These are phyloP conservation scores for Nannochloropsis salina DNA, from an alignment of 108 stramenopile genomes.

Conservation along the genomic window DNA sequence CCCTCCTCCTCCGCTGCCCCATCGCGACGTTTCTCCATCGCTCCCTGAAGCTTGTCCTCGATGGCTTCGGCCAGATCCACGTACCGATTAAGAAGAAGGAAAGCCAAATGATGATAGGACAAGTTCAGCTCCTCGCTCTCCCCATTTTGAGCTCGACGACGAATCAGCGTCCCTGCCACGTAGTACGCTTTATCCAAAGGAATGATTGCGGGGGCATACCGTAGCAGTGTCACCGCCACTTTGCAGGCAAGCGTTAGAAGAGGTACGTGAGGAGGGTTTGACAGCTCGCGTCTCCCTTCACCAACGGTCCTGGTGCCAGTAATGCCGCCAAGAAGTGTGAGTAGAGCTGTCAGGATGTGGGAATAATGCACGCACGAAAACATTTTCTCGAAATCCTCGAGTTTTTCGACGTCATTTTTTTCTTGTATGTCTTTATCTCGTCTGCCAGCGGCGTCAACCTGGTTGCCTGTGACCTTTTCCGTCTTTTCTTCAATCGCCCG, in stretches of 20 bases:
- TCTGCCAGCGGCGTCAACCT: not conserved
- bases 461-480: not conserved
- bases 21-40: not conserved
- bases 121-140: not conserved
- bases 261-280: not conserved
- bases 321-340: not conserved
- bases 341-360: not conserved
- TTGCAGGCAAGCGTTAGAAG: constrained; percentile 54
- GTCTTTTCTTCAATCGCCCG: not conserved
- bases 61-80: constrained; percentile 65
- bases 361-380: not conserved
- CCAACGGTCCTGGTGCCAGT: not conserved
- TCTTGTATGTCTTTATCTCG: not conserved
- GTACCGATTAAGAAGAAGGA: constrained; percentile 65
- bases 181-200: constrained; percentile 62
- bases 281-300: not conserved
- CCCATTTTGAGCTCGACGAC: constrained; percentile 44
- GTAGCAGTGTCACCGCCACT: constrained; percentile 53
- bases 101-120: constrained; percentile 53
- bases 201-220: constrained; percentile 54
- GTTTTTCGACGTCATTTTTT: not conserved
- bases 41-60: constrained; percentile 48
- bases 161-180: constrained; percentile 51
- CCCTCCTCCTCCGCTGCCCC: not conserved
- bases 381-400: not conserved